Percentiles rank a stretch among this genome's conserved stretches.
These are phyloP conservation scores for Crucibulum laeve DNA, from an alignment of 768 basidiomycete genomes.

Conservation along the genomic window DNA sequence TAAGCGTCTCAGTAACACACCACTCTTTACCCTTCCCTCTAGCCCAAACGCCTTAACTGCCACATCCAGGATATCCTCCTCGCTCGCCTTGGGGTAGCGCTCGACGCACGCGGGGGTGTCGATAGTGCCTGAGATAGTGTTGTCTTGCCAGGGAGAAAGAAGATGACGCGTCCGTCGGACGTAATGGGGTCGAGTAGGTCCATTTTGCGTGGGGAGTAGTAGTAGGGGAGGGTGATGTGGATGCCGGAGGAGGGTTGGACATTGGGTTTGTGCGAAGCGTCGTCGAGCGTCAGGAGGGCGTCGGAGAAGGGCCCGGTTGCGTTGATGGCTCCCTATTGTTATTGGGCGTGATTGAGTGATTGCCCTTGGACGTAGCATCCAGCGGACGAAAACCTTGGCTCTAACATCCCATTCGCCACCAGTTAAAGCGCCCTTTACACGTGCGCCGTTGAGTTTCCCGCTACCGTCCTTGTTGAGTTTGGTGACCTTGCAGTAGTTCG, in stretches of 20 bases:
- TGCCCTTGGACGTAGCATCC: neutral
- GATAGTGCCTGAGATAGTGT: slow-evolving; percentile 95
- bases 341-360: neutral
- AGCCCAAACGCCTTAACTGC: slow-evolving; percentile 80
- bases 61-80: slow-evolving; percentile 91
- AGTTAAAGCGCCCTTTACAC: slow-evolving; percentile 76
- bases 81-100: slow-evolving; percentile 72
- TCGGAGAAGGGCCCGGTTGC: slow-evolving; percentile 97
- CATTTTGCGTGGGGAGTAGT: slow-evolving; percentile 93
- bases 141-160: slow-evolving; percentile 98
- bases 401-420: slow-evolving; percentile 79
- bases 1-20: slow-evolving; percentile 76
- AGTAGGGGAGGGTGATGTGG: slow-evolving; percentile 95
- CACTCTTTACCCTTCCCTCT: slow-evolving; percentile 44
- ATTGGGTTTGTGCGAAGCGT: slow-evolving; percentile 74
- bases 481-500: slow-evolving; percentile 88
- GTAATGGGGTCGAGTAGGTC: slow-evolving; percentile 94
- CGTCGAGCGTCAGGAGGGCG: slow-evolving; percentile 75
- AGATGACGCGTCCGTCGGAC: slow-evolving; percentile 95
- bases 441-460: slow-evolving; percentile 69
- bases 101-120: slow-evolving; percentile 75
- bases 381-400: slow-evolving; percentile 51
- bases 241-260: slow-evolving; percentile 91
- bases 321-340: slow-evolving; percentile 78
- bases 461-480: slow-evolving; percentile 61